Conservation (phyloP, 148 eudicot species). For the Drosera capensis region DNA sequence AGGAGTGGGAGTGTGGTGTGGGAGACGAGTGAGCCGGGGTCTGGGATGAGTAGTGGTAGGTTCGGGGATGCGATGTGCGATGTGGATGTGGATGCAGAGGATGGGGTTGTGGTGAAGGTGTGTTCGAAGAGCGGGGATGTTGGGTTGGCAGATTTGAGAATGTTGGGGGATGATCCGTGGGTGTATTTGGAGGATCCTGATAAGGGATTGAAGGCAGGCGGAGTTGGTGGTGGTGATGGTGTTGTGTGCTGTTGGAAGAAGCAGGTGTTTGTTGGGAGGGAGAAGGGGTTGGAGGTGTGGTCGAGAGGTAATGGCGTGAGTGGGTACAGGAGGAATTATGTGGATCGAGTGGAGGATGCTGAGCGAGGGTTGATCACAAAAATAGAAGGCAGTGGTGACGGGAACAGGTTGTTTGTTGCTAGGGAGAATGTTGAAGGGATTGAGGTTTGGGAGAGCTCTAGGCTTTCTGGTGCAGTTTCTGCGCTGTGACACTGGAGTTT, state of each 20-base stretch:
- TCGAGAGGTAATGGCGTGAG: conserved; percentile 26
- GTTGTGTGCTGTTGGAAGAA: conserved; percentile 49
- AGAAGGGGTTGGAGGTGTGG: conserved; percentile 79
- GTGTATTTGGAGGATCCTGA: conserved; percentile 63
- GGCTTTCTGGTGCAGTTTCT: conserved; percentile 26
- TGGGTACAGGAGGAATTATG: conserved; percentile 56
- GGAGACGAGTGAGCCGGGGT: conserved; percentile 75
- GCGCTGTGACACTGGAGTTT: too few species aligned
- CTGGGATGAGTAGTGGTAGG: conserved; percentile 48
- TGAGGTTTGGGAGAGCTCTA: conserved; percentile 88
- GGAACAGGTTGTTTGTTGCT: conserved; percentile 66
- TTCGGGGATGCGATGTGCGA: conserved; percentile 70
- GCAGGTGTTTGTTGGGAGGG: conserved; percentile 58
- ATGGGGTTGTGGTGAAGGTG: conserved; percentile 33
- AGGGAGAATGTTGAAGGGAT: conserved; percentile 74
- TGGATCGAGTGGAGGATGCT: conserved; percentile 56
- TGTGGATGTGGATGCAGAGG: conserved; percentile 44
- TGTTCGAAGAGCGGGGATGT: conserved; percentile 66
- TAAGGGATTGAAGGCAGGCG: conserved; percentile 33
- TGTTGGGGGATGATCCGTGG: conserved; percentile 64
- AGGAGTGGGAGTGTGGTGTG: conserved; percentile 40
- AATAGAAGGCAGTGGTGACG: conserved; percentile 75
- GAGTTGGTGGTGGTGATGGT: conserved; percentile 11
- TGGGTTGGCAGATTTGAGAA: conserved; percentile 67
- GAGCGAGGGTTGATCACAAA: conserved; percentile 43